phyloP scores from a whole-genome alignment of 306 rosid species.

The Nissolia schottii region DNA sequence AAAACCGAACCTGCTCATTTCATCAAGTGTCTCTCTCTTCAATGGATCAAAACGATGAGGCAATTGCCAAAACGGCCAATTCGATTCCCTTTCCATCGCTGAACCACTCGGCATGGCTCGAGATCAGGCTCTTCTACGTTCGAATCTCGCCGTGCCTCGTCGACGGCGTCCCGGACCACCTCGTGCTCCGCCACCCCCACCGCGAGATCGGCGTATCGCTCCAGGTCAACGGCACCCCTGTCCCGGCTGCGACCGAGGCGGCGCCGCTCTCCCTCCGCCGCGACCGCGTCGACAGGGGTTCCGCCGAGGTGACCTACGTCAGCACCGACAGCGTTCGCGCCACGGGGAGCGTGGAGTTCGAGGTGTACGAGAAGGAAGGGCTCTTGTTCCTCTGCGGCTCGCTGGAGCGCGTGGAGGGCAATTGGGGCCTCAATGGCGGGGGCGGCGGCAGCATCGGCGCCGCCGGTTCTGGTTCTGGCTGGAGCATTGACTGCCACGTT shows the following conservation, averaged over 20 bases:
- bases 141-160: slow-evolving; percentile 60
- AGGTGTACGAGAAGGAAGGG: slow-evolving; percentile 71
- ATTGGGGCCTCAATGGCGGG: slow-evolving; percentile 54
- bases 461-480: slow-evolving; percentile 39
- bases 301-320: slow-evolving; percentile 84
- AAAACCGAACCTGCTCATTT: background rate
- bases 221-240: slow-evolving; percentile 52
- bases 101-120: slow-evolving; percentile 53
- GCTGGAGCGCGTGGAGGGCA: slow-evolving; percentile 61
- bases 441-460: too few relatives aligned
- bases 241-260: slow-evolving; percentile 41
- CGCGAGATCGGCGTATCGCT: slow-evolving; percentile 62
- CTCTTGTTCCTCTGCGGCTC: slow-evolving; percentile 72
- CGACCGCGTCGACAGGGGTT: slow-evolving; percentile 57
- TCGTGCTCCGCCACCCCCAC: slow-evolving; percentile 51
- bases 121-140: slow-evolving; percentile 64
- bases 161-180: slow-evolving; percentile 53
- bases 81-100: slow-evolving; percentile 36
- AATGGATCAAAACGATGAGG: slow-evolving; percentile 51
- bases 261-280: slow-evolving; percentile 57
- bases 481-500: slow-evolving; percentile 76
- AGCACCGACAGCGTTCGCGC: slow-evolving; percentile 73
- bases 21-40: too few relatives aligned
- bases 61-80: slow-evolving; percentile 30
- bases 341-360: slow-evolving; percentile 65